Conservation (phyloP, 257 asterid genomes). For the Forsythia suspensa region DNA sequence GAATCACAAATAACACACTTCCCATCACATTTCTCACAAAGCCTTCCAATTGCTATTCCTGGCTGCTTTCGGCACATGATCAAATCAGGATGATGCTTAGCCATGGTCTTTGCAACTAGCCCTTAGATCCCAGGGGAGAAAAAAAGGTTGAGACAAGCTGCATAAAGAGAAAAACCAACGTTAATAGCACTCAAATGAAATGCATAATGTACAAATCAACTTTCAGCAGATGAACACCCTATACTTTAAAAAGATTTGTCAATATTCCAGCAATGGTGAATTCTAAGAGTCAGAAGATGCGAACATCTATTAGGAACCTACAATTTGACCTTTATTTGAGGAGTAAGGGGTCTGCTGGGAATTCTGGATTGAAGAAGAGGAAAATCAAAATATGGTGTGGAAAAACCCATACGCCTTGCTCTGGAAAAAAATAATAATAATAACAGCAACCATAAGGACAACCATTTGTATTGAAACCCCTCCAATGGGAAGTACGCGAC, state of each 20-base stretch:
- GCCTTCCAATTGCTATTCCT: conserved; percentile 85
- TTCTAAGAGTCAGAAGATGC: not conserved
- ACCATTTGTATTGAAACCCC: not conserved
- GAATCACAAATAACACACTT: conserved; percentile 89
- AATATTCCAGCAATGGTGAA: not conserved
- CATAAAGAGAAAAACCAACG: not conserved
- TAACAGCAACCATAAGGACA: not conserved
- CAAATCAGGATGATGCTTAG: conserved; percentile 91
- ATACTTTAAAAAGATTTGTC: not conserved
- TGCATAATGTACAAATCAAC: not conserved
- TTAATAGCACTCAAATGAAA: not conserved
- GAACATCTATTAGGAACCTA: not conserved
- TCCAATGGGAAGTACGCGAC: not conserved
- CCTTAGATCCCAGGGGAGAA: conserved; percentile 8
- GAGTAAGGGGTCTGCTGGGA: not conserved
- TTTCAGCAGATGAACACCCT: not conserved
- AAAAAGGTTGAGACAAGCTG: conserved; percentile 18
- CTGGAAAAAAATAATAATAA: too few relatives aligned
- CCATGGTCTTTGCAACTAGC: conserved; percentile 44
- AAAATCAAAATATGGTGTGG: not conserved
- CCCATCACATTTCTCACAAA: conserved; percentile 87
- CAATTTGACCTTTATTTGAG: not conserved
- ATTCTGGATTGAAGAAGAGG: not conserved
- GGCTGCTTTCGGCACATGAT: conserved; percentile 94
- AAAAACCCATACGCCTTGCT: not conserved